Base-by-base conservation (phyloP, 2,329 filamentous ascomycete genomes). In the Neonectria punicea region DNA sequence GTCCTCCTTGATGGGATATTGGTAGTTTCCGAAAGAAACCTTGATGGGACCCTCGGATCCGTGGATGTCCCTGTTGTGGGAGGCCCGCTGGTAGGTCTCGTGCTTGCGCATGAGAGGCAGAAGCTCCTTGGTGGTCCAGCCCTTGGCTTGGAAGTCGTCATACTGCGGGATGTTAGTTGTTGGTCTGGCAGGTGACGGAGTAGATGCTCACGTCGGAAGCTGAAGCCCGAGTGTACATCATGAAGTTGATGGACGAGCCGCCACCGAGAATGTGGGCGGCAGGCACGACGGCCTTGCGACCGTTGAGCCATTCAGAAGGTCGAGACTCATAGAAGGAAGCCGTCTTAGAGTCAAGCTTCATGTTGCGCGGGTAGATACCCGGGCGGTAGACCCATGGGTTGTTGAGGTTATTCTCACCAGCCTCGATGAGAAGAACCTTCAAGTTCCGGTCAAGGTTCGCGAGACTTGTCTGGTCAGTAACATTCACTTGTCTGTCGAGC, bases 21-120 rank as follows among this genome's bases (percentile, higher is more conserved):
- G 92, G 79, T 93, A 91, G 79, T 93, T 93, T 59, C 91, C 90
- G 68, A 94, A 94, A 0, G 91, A 93, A 43, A 93, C 91, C 80
- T 93, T 93, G 81, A 94, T 93, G 0, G 92, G 92, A 0, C 92
- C 92, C 36, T 93, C 91, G 61, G 90, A 93, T 1, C 92, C 92
- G 73, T 95, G 92, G 22, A 92, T 77, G 10, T 92, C 89, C 67
- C 80, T 82, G 76, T 90, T 90, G 71, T 88, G 87, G 53, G 83
- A 87, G 7, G 89, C 81, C 41, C 88, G 80, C 73, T 94, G 92
- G 72, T 93, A 94, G 0, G 91, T 93, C 81, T 94, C 92, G 66
- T 93, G 90, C 82, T 94, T 94, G 81, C 82, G 91, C 91, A 93
- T 93, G 20, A 93, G 83, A 0, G 92, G 92, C 5, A 93, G 80